Evolutionary conservation across 352 stramenopile genomes (phyloP).

Genomic region (Pythium volutum): DNA sequence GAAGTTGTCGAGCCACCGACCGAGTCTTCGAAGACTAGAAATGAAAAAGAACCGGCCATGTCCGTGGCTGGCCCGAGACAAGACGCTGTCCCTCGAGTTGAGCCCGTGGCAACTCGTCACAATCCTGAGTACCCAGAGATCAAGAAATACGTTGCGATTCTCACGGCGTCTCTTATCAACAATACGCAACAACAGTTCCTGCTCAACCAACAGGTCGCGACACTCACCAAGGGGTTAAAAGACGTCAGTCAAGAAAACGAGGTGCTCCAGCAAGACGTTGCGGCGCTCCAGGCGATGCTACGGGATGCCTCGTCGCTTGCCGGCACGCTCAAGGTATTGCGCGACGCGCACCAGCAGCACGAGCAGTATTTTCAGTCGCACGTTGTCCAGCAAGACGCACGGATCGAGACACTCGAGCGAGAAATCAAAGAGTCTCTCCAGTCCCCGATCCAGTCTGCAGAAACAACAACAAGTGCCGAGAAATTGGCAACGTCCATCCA

Average conservation of each 20-base stretch:
- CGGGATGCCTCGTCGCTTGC: constrained; percentile 14
- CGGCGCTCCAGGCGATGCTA: constrained; percentile 1
- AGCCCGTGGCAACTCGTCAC: too few relatives aligned
- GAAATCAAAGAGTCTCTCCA: background rate
- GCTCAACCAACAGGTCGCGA: background rate
- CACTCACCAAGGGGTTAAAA: background rate
- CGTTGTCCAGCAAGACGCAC: background rate
- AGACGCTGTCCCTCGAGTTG: background rate
- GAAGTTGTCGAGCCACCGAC: background rate
- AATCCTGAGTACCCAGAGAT: background rate
- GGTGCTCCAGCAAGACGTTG: background rate
- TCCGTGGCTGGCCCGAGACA: too few relatives aligned
- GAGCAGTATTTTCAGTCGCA: constrained; percentile 1
- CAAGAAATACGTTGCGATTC: background rate
- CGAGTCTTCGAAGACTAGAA: too few relatives aligned
- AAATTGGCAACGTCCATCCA: background rate
- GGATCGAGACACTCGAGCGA: background rate
- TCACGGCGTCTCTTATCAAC: background rate
- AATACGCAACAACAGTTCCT: background rate
- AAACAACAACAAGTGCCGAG: background rate
- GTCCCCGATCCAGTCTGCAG: background rate
- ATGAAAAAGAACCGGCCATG: too few relatives aligned
- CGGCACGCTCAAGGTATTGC: background rate
- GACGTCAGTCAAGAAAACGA: background rate
- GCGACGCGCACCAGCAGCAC: constrained; percentile 8